Evolutionary conservation across 129 eudicot species (phyloP), one percentile per base, ranked within the genome.

Genomic region (Centaurea solstitialis): DNA sequence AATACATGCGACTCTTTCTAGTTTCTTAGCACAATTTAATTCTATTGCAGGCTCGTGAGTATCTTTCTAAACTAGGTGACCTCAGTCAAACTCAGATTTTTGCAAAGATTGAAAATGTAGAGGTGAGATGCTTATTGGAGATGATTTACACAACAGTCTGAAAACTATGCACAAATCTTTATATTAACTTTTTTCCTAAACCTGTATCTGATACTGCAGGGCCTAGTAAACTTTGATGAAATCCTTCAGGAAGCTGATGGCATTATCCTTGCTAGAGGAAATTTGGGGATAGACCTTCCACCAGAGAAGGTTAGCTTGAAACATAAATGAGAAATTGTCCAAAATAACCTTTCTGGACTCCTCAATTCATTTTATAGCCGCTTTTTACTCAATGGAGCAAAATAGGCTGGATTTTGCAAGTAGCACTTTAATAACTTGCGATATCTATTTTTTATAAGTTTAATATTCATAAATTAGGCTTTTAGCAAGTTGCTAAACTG

Each of bases 181-280:
- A 23, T 20, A 35, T 45, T 35, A 43, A 9, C 50, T 41, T 62
- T 23, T 47, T 53, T 37, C 18, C 22, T 57, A 57, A 38, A 41
- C 24, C 8, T 43, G 15, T 37, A 10, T 76, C 4, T 9, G 33
- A 30, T 83, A 24, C 4, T 84, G 18, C 87, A 93, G 98, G 98
- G 98, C 0, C 85, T 93, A 78, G 79, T 72, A 74, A 87, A 91
- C 77, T 93, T 93, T 41, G 98, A 93, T 53, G 97, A 93, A 85
- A 91, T 93, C 66, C 94, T 93, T n/a, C 83, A 87, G 73, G 98
- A 93, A 87, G 98, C 98, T 38, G 98, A 93, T 81, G 98, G 94
- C 65, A 89, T 93, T 82, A 93, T 93, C 76, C 90, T 93, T 40
- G 90, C 94, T 76, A 92, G 98, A 77, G 98, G 98, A 28, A 93